These are phyloP conservation scores for Mycena epipterygia DNA, from an alignment of 768 basidiomycete genomes.

Conservation along the genomic window DNA sequence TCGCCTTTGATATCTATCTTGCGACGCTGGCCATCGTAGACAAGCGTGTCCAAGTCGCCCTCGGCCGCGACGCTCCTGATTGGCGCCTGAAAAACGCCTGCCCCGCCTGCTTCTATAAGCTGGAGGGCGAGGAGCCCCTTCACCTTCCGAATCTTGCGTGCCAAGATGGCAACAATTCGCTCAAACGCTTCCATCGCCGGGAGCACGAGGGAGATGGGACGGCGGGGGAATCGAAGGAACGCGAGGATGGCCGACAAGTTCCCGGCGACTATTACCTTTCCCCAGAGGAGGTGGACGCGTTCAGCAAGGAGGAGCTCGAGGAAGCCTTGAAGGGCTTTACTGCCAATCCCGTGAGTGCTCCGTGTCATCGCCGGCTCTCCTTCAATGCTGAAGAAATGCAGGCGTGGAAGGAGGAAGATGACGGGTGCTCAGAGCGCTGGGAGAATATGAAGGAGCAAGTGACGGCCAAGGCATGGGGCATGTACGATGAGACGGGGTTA, in stretches of 20 bases:
- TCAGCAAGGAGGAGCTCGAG: constrained; percentile 15
- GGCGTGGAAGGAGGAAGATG: constrained; percentile 2
- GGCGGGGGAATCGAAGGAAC: constrained; percentile 14
- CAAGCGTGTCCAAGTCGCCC: no score
- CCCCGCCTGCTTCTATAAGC: no score
- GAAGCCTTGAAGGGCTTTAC: neutral
- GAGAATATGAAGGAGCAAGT: constrained; percentile 30
- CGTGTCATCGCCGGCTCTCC: neutral
- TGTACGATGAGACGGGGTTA: constrained; percentile 36
- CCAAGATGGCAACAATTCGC: constrained; percentile 44
- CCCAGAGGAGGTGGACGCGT: constrained; percentile 24
- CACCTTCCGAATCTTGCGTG: constrained; percentile 30
- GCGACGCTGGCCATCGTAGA: constrained; percentile 19
- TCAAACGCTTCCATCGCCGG: constrained; percentile 28
- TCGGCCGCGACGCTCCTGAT: no score
- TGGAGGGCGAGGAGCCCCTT: constrained; percentile 37
- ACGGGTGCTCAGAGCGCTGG: constrained; percentile 27
- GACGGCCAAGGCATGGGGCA: constrained; percentile 21
- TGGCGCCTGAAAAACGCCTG: no score
- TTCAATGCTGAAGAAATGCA: neutral
- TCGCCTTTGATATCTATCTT: constrained; percentile 38
- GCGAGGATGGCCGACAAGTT: neutral
- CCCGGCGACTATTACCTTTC: constrained; percentile 22
- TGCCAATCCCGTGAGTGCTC: neutral
- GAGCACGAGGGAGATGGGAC: constrained; percentile 18